Evolutionary conservation across 164 flowering plant genomes (phyloP).

Genomic region (Dillenia turbinata): DNA sequence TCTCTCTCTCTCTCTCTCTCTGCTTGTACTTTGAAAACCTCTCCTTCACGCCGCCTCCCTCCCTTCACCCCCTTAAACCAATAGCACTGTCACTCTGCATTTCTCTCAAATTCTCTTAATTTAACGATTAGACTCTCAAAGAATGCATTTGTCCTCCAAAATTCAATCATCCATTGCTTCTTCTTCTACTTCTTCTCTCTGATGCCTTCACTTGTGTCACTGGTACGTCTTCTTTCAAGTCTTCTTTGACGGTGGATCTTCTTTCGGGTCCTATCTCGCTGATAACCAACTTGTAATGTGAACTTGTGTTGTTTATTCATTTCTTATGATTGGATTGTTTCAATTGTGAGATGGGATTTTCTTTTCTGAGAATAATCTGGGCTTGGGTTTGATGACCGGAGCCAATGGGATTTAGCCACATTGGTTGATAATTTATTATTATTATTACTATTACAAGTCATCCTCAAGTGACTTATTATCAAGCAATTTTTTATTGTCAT

Average conservation of each 20-base stretch:
- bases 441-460: too few relatives aligned
- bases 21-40: constrained; percentile 8
- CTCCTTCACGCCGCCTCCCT: constrained; percentile 40
- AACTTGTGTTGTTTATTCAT: constrained; percentile 1
- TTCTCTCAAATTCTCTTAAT: constrained; percentile 1
- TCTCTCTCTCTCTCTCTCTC: too few relatives aligned
- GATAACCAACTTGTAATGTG: neutral
- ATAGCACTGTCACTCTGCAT: neutral
- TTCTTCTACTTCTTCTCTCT: constrained; percentile 15
- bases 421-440: too few relatives aligned
- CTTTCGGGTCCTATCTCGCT: constrained; percentile 1
- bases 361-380: neutral
- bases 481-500: too few relatives aligned
- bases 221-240: constrained; percentile 15
- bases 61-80: constrained; percentile 9
- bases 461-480: too few relatives aligned
- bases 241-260: neutral
- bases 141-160: neutral
- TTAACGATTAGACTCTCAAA: neutral
- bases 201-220: constrained; percentile 13
- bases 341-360: neutral
- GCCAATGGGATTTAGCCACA: constrained; percentile 21
- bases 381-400: constrained; percentile 24
- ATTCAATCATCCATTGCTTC: neutral
- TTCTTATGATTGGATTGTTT: neutral